phyloP scores from a whole-genome alignment of 345 rosid species.

The Clausena lansium region DNA sequence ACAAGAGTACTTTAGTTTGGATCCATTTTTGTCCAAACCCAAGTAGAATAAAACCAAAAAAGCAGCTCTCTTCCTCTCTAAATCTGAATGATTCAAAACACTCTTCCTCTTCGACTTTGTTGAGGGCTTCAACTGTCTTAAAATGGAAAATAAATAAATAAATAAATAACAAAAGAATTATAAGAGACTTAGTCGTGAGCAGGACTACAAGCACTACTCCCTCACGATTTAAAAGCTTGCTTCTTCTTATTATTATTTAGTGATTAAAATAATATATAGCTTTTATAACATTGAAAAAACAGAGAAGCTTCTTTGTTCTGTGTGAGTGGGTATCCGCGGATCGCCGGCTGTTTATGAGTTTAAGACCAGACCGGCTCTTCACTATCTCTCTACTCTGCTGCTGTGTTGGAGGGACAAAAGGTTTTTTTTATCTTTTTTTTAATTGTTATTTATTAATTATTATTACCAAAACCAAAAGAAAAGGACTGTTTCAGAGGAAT shows the following conservation, averaged over 20 bases:
- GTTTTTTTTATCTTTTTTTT: not conserved
- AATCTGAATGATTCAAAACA: conserved; percentile 10
- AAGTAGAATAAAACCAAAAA: not conserved
- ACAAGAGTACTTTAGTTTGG: not conserved
- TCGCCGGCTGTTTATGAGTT: not conserved
- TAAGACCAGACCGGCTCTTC: not conserved
- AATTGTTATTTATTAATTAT: not conserved
- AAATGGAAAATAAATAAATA: no score
- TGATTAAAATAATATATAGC: not conserved
- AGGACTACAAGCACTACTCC: conserved; percentile 40
- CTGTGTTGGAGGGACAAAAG: not conserved
- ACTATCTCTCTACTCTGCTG: not conserved
- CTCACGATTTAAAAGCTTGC: conserved; percentile 1
- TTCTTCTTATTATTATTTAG: not conserved
- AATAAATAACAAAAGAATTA: no score
- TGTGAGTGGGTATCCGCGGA: not conserved
- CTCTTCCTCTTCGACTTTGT: not conserved
- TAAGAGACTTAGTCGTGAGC: conserved; percentile 45
- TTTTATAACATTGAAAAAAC: not conserved
- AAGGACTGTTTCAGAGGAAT: not conserved
- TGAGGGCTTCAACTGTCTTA: conserved; percentile 10
- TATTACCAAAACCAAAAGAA: not conserved
- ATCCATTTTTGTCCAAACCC: not conserved
- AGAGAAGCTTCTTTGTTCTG: not conserved
- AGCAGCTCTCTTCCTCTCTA: not conserved